phyloP scores from a whole-genome alignment of 2,329 filamentous ascomycete genomes.

The Pyrenochaeta sp. region DNA sequence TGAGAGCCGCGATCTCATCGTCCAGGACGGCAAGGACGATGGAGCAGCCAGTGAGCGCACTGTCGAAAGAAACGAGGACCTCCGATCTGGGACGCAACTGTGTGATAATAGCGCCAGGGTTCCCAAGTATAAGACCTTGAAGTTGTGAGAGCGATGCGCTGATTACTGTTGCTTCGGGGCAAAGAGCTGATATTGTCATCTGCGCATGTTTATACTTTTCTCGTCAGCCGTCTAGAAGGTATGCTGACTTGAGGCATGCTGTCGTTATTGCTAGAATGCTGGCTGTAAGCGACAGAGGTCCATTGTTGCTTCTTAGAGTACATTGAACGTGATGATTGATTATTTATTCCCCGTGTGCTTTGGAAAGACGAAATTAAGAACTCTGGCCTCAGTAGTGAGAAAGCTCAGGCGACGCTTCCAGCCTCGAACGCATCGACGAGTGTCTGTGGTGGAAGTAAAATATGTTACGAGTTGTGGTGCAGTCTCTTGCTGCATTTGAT shows the following conservation, averaged over 20 bases:
- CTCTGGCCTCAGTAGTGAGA: no score
- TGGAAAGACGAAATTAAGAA: no score
- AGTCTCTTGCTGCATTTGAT: no score
- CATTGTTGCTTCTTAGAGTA: no score
- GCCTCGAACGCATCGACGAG: no score
- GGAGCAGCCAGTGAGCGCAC: neutral
- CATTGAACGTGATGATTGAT: no score
- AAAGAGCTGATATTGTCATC: constrained; percentile 1
- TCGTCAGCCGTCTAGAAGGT: neutral
- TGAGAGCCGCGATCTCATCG: neutral
- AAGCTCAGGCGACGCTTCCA: no score
- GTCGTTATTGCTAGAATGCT: constrained; percentile 1
- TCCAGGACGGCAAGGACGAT: neutral
- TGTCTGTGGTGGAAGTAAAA: no score
- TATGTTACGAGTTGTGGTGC: no score
- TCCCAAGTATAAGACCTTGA: neutral
- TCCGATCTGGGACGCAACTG: no score
- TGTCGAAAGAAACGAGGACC: neutral
- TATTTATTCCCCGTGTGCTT: no score
- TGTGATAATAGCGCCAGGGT: no score
- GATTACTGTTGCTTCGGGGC: constrained; percentile 1
- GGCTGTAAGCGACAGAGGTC: constrained; percentile 1
- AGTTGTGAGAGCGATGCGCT: neutral
- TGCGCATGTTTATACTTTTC: constrained; percentile 1
- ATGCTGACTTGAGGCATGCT: neutral